Conservation (phyloP, 2,329 filamentous ascomycete genomes). For the Aspergillus oerlinghausenensis region DNA sequence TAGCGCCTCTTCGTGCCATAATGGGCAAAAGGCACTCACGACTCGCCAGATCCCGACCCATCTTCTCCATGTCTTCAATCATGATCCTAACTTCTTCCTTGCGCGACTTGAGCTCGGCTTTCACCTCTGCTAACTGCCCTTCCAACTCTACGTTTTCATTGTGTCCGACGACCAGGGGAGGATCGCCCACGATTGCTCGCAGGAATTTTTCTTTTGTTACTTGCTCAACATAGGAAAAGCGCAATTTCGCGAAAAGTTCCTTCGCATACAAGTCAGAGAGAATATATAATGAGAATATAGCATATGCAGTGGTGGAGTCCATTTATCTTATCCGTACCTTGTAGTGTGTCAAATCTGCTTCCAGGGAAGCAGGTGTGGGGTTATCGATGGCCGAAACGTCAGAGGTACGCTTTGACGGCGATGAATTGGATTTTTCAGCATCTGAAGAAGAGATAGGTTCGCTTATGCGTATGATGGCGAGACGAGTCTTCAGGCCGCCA, state of each 20-base stretch:
- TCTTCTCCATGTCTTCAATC: conserved; percentile 67
- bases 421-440: conserved; percentile 19
- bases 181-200: conserved; percentile 83
- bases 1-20: neutral
- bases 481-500: conserved; percentile 46
- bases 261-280: conserved; percentile 23
- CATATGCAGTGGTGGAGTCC: neutral
- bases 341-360: conserved; percentile 83
- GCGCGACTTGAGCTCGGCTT: conserved; percentile 70
- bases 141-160: conserved; percentile 79
- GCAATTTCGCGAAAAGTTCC: conserved; percentile 91
- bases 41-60: conserved; percentile 61
- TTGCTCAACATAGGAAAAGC: conserved; percentile 96
- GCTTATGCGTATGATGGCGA: conserved; percentile 72
- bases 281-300: neutral
- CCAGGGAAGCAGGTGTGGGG: conserved; percentile 69
- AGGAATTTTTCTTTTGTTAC: conserved; percentile 98
- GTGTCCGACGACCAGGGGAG: conserved; percentile 76
- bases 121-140: conserved; percentile 62
- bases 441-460: conserved; percentile 61
- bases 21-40: conserved; percentile 31
- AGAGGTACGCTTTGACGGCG: conserved; percentile 56
- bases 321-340: conserved; percentile 46
- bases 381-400: conserved; percentile 67
- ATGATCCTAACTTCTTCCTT: conserved; percentile 74